Base-by-base conservation (phyloP, 2,329 filamentous ascomycete genomes). In the Cordyceps tenuipes region DNA sequence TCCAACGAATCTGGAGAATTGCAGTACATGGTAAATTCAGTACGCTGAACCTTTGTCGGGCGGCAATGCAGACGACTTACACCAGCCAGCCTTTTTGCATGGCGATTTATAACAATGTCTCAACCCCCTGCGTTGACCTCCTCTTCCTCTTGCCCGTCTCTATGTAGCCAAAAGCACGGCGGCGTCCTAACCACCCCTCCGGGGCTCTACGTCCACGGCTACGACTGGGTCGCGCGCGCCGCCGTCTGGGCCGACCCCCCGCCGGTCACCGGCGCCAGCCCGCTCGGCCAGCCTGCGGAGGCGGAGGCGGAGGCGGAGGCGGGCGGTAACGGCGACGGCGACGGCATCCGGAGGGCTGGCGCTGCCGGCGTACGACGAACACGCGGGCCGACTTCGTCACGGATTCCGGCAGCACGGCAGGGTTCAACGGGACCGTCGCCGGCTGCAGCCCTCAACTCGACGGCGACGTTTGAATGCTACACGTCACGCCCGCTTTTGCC, bases 401-500 rank as follows among this genome's bases (percentile, higher is more conserved):
- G 0, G 43, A 48, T n/a, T 15, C 60, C 0, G 62, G 57, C 3
- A 62, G 60, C 6, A 64, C 63, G 5, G 34, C 52, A 29, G 67
- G 71, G 3, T 76, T 70, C 41, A 70, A 73, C 55, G 70, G 70
- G 47, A 76, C 74, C 0, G 74, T 76, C 4, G 57, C 69, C 0
- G 73, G 75, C 7, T 76, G 73, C 64, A 76, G 74, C 55, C 65
- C 23, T 76, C 36, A 76, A 76, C 65, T 76, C 74, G 50, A 75
- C 68, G 3, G 74, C 74, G 1, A 66, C 64, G 1, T 76, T 73
- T 61, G 70, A 75, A 66, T 76, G 76, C 63, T 76, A 76, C 46
- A 63, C 70, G 17, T 43, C 61, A 10, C 71, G 70, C 58, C 73
- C 74, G 7, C 63, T 75, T 41, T 55, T 66, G 10, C 71, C 69